phyloP scores from a whole-genome alignment of 148 eudicot species.

The Vaccinium vitisidaea region DNA sequence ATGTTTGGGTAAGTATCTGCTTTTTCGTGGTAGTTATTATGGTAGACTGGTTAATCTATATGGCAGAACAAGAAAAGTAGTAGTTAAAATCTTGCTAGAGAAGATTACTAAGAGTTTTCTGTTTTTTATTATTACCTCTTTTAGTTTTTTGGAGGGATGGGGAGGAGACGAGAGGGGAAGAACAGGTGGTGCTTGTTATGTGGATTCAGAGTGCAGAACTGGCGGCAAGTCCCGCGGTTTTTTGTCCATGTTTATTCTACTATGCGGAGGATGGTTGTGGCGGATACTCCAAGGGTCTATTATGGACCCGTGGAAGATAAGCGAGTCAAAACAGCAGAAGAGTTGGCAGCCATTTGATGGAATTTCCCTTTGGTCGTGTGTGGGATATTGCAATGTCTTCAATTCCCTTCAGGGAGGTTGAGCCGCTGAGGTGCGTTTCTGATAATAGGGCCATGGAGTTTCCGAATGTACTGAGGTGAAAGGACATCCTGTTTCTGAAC shows the following conservation, averaged over 20 bases:
- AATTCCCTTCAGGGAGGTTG: not conserved
- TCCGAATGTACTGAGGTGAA: not conserved
- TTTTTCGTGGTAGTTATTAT: not conserved
- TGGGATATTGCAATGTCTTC: slow-evolving; percentile 1
- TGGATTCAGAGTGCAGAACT: not conserved
- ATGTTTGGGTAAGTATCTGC: slow-evolving; percentile 74
- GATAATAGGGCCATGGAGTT: slow-evolving; percentile 9
- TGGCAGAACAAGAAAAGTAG: too few species aligned
- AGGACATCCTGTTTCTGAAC: not conserved
- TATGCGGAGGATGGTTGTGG: not conserved
- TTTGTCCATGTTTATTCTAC: not conserved
- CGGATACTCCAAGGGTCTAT: not conserved
- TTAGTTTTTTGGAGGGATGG: not conserved
- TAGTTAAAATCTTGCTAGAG: not conserved
- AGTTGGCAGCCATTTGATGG: not conserved
- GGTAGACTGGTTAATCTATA: not conserved
- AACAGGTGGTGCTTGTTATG: not conserved
- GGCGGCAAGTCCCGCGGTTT: not conserved
- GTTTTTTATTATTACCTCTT: not conserved
- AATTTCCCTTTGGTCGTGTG: not conserved
- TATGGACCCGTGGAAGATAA: not conserved
- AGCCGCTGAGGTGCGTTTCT: not conserved
- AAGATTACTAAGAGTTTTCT: not conserved
- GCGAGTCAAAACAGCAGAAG: too few species aligned
- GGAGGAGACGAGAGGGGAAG: not conserved